Evolutionary conservation across 1,284 basidiomycete genomes (phyloP).

Genomic region (Pisolithus thermaeus): DNA sequence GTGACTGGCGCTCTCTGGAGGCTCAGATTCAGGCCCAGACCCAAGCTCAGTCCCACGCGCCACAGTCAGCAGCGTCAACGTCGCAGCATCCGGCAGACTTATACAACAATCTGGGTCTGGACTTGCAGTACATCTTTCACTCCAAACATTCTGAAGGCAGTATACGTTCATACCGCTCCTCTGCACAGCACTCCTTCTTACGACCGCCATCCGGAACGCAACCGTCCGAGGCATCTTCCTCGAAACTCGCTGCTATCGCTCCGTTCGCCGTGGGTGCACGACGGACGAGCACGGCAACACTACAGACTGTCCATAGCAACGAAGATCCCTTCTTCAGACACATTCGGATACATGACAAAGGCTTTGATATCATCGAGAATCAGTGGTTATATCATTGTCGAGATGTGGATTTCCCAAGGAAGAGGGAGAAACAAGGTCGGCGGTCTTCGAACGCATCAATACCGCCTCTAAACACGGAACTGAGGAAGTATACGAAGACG

Average conservation of each 20-base stretch:
- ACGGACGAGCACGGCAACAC: slow-evolving; percentile 46
- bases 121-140: slow-evolving; percentile 39
- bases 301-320: slow-evolving; percentile 32
- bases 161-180: slow-evolving; percentile 28
- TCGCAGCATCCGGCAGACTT: slow-evolving; percentile 10
- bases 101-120: slow-evolving; percentile 32
- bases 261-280: slow-evolving; percentile 28
- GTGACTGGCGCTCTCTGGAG: slow-evolving; percentile 40
- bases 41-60: slow-evolving; percentile 5
- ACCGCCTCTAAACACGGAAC: slow-evolving; percentile 3
- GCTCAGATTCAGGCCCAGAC: slow-evolving; percentile 19
- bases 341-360: slow-evolving; percentile 43
- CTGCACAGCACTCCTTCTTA: slow-evolving; percentile 33
- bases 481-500: slow-evolving; percentile 25
- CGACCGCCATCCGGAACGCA: slow-evolving; percentile 14
- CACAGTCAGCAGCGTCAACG: slow-evolving; percentile 1
- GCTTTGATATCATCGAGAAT: slow-evolving; percentile 38
- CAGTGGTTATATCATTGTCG: slow-evolving; percentile 65
- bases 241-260: slow-evolving; percentile 14
- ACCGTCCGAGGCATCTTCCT: slow-evolving; percentile 12
- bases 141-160: slow-evolving; percentile 25
- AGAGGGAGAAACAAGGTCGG: slow-evolving; percentile 13
- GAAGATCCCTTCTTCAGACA: slow-evolving; percentile 58
- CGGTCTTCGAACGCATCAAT: slow-evolving; percentile 2
- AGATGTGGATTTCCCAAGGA: slow-evolving; percentile 35